Evolutionary conservation across 805 yeast species (phyloP).

Genomic region (Wickerhamiella vanderwaltii): DNA sequence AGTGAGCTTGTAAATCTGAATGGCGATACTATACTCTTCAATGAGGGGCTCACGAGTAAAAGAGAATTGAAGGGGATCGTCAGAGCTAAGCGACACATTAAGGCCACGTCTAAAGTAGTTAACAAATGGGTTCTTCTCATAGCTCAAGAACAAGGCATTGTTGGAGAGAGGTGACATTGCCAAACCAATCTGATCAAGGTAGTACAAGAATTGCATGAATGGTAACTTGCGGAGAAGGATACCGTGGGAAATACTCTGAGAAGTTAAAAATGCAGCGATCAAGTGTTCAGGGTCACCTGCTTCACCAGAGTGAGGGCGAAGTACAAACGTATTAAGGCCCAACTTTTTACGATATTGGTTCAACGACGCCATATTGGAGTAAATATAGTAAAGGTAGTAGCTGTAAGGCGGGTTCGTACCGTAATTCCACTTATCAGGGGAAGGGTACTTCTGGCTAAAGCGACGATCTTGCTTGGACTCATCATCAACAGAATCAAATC

Average conservation of each 20-base stretch:
- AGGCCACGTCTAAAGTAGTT: conserved; percentile 84
- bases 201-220: conserved; percentile 83
- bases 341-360: conserved; percentile 70
- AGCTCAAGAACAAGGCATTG: conserved; percentile 88
- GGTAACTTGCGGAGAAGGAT: conserved; percentile 88
- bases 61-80: conserved; percentile 94
- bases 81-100: conserved; percentile 89
- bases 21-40: conserved; percentile 96
- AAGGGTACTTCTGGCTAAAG: conserved; percentile 69
- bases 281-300: conserved; percentile 99
- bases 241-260: conserved; percentile 94
- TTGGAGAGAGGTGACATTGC: conserved; percentile 98
- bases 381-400: conserved; percentile 80
- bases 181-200: conserved; percentile 87
- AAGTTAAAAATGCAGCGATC: conserved; percentile 73
- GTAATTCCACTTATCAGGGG: conserved; percentile 72
- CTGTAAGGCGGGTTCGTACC: conserved; percentile 92
- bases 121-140: conserved; percentile 94
- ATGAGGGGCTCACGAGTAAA: conserved; percentile 95
- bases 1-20: conserved; percentile 88
- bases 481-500: conserved; percentile 97
- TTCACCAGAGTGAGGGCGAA: conserved; percentile 97
- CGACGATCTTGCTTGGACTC: conserved; percentile 86
- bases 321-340: conserved; percentile 77
- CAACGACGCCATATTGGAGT: conserved; percentile 73